Base-by-base conservation (phyloP, 116 monocot genomes). In the Papilionanthe hybrid region DNA sequence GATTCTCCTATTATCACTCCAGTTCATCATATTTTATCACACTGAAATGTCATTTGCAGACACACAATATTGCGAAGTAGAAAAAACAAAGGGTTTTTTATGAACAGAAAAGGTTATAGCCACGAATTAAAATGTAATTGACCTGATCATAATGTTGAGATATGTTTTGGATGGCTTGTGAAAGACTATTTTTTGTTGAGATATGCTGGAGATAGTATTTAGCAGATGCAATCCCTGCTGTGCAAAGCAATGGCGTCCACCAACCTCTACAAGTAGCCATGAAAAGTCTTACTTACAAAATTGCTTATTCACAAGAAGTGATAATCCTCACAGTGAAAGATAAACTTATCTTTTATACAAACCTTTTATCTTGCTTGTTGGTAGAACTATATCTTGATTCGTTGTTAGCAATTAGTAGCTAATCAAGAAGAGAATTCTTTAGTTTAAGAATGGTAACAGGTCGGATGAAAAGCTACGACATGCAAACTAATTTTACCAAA, bases 71-170 rank as follows among this genome's bases (percentile, higher is more conserved):
- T 57, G n/a, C 32, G 19, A 5, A 57, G 17, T 45, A 17, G 18
- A 57, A 57, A 57, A 57, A 57, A 56, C 12, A 18, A 18, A 57
- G 20, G 57, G 57, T 18, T 4, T 57, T 17, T 13, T 5, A 17
- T 57, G 20, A 57, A 57, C 17, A 57, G 32, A 57, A 57, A 18
- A 18, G 57, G 17, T 57, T 17, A 19, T 19, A 13, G 17, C 5
- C 20, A 57, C 5, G 57, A 5, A 57, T 57, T 45, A 13, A 57
- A 57, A 66, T 9, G 74, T n/a, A 45, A 83, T 80, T 85, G 13
- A 99, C 98, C 95, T 94, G 81, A 88, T 99, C 98, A 85, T 98
- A 99, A 80, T 99, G 98, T n/a, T 78, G 91, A 78, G 98, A 99
- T 13, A 99, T 93, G 42, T 99, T 99, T 18, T 72, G 88, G 9